Evolutionary conservation across 2,329 filamentous ascomycete genomes (phyloP).

Genomic region (Diaporthe destruens): DNA sequence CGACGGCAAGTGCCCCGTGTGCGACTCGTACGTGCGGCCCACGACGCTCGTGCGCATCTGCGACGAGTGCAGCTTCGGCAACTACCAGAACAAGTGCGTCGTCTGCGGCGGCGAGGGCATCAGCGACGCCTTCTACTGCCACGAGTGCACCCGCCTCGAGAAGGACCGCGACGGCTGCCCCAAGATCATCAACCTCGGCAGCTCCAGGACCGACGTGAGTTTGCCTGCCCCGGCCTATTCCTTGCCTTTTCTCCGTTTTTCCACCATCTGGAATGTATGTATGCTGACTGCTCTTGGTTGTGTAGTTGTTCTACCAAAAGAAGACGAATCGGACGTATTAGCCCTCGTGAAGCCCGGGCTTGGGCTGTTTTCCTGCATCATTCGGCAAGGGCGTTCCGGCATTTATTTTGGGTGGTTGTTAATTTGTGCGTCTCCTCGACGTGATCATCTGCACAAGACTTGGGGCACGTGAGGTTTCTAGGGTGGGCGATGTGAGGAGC

Average conservation of each 20-base stretch:
- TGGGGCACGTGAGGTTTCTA: neutral
- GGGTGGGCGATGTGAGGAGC: neutral
- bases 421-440: neutral
- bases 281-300: constrained; percentile 32
- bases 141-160: constrained; percentile 95
- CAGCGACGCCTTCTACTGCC: constrained; percentile 98
- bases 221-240: constrained; percentile 2
- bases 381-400: constrained; percentile 37
- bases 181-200: constrained; percentile 99
- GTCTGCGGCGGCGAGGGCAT: constrained; percentile 99
- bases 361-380: constrained; percentile 52
- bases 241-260: constrained; percentile 56
- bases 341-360: constrained; percentile 60
- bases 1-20: constrained; percentile 99
- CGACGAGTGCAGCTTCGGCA: constrained; percentile 99
- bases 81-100: constrained; percentile 99
- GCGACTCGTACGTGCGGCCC: constrained; percentile 98
- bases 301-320: constrained; percentile 73
- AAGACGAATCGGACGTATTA: constrained; percentile 75
- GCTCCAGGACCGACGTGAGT: constrained; percentile 89
- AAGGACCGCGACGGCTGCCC: constrained; percentile 98
- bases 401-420: constrained; percentile 24
- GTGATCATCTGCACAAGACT: neutral
- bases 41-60: constrained; percentile 98
- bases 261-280: constrained; percentile 15